A percentile compares a stretch with the other conserved stretches of the same genome.
These are phyloP conservation scores for Cryphonectria nitschkei DNA, from an alignment of 2,329 filamentous ascomycete species.

Conservation along the genomic window DNA sequence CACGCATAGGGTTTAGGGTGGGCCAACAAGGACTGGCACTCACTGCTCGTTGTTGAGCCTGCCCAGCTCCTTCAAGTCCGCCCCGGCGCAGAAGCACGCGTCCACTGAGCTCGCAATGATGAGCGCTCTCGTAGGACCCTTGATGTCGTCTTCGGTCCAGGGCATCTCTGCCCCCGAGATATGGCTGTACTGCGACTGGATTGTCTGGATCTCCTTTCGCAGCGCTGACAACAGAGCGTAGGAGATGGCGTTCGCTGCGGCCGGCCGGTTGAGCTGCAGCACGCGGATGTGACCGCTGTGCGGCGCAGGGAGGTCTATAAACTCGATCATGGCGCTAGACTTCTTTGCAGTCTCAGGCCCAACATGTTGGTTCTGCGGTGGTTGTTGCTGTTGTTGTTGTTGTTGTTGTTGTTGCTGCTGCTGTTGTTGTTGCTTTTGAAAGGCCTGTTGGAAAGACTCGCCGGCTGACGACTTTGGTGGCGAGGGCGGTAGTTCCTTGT, in stretches of 20 bases:
- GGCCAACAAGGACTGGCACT: constrained; percentile 35
- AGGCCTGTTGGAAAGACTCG: constrained; percentile 21
- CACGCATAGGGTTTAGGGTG: neutral
- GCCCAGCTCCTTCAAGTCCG: constrained; percentile 87
- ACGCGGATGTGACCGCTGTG: constrained; percentile 84
- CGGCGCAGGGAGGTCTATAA: constrained; percentile 76
- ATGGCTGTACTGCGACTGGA: constrained; percentile 66
- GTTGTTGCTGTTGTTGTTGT: constrained; percentile 3
- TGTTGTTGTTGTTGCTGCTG: constrained; percentile 20
- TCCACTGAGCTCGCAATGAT: constrained; percentile 84
- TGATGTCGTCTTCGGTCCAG: constrained; percentile 45
- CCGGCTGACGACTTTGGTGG: constrained; percentile 25
- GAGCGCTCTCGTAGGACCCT: constrained; percentile 73
- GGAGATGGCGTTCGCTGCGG: constrained; percentile 89
- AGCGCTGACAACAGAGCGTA: constrained; percentile 74
- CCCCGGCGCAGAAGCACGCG: constrained; percentile 87
- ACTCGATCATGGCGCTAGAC: constrained; percentile 59
- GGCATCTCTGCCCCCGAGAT: constrained; percentile 56
- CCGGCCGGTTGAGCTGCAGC: constrained; percentile 82
- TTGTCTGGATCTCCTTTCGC: constrained; percentile 70
- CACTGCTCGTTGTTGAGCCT: constrained; percentile 79
- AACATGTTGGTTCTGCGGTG: constrained; percentile 6
- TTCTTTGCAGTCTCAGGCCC: neutral
- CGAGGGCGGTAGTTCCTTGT: constrained; percentile 28
- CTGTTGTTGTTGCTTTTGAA: constrained; percentile 17